These are phyloP conservation scores for Sergeia podlipaevii DNA, from an alignment of 208 protist genomes.

Conservation along the genomic window DNA sequence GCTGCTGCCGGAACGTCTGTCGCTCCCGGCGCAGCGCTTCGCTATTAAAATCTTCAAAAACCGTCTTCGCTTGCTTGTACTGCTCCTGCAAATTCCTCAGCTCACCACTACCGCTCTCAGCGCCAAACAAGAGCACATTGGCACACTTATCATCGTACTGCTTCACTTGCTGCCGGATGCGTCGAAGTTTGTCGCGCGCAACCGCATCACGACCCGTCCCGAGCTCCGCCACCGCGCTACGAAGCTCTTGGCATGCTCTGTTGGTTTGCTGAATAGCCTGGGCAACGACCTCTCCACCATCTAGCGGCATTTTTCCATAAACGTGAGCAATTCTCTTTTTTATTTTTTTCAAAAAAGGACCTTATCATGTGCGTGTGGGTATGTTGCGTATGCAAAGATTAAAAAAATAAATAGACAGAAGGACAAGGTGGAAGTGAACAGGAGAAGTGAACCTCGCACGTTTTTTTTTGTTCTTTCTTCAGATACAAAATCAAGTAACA, in stretches of 20 bases:
- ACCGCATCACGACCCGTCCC: conserved; percentile 52
- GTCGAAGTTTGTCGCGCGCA: conserved; percentile 50
- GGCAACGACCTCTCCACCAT: conserved; percentile 48
- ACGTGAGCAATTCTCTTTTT: no score
- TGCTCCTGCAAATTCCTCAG: conserved; percentile 28
- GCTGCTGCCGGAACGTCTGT: conserved; percentile 41
- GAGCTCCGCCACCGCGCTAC: conserved; percentile 38
- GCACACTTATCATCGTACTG: conserved; percentile 35
- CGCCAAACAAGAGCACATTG: conserved; percentile 11
- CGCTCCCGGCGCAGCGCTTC: conserved; percentile 49
- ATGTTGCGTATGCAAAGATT: neutral
- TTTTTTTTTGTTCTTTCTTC: neutral
- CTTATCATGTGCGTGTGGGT: neutral
- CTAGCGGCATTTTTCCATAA: conserved; percentile 54
- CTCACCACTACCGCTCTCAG: conserved; percentile 6
- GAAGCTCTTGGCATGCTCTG: conserved; percentile 45
- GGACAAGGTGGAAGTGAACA: neutral
- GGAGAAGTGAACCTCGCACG: neutral
- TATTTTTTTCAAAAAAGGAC: no score
- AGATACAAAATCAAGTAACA: no score
- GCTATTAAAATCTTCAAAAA: conserved; percentile 42
- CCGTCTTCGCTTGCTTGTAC: conserved; percentile 27
- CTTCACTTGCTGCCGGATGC: conserved; percentile 37
- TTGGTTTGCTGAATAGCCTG: conserved; percentile 47
- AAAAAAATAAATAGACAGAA: neutral